phyloP scores from a whole-genome alignment of 768 basidiomycete genomes.

The Tubosaeta sp. region DNA sequence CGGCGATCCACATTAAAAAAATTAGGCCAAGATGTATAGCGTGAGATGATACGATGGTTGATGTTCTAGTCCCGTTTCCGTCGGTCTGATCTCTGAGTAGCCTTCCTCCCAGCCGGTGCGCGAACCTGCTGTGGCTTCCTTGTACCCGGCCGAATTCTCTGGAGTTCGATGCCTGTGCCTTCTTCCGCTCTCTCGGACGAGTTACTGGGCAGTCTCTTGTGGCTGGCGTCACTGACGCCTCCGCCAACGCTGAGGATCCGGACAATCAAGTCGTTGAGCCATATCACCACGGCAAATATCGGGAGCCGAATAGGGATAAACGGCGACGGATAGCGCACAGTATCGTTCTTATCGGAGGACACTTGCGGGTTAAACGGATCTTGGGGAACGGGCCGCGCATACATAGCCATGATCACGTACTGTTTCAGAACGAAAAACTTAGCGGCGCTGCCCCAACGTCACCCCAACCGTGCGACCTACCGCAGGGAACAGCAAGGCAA shows the following conservation, averaged over 20 bases:
- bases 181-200: constrained; percentile 59
- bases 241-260: constrained; percentile 55
- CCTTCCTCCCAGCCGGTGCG: constrained; percentile 10
- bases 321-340: constrained; percentile 64
- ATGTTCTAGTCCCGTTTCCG: constrained; percentile 44
- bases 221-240: constrained; percentile 16
- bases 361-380: constrained; percentile 69
- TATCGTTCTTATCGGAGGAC: constrained; percentile 32
- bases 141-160: constrained; percentile 7
- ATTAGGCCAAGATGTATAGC: constrained; percentile 10
- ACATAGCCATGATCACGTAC: constrained; percentile 84
- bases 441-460: constrained; percentile 1
- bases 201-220: constrained; percentile 39
- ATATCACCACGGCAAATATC: constrained; percentile 68
- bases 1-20: constrained; percentile 8
- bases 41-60: constrained; percentile 8
- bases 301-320: constrained; percentile 77
- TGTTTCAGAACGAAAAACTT: constrained; percentile 26
- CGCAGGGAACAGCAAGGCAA: constrained; percentile 76
- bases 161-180: constrained; percentile 40
- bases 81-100: constrained; percentile 32
- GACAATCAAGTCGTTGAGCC: constrained; percentile 70
- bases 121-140: constrained; percentile 7
- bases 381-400: constrained; percentile 65
- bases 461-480: constrained; percentile 39